phyloP scores from a whole-genome alignment of 352 stramenopile genomes.

The Aphanomyces stellatus region DNA sequence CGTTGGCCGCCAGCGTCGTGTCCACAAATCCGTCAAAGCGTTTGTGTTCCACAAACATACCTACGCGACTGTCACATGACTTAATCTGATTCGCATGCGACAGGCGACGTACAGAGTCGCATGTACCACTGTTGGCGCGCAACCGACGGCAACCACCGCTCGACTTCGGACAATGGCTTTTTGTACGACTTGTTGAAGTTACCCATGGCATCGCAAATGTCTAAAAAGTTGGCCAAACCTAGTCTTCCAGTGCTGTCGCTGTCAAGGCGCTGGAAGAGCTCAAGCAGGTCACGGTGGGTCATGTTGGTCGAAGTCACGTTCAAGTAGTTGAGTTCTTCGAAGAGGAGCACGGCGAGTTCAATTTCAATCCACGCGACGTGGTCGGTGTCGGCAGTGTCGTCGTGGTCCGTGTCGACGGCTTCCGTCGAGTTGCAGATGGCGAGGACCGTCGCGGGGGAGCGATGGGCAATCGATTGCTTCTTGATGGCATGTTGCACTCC shows the following conservation, averaged over 20 bases:
- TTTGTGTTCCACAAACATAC: slow-evolving; percentile 20
- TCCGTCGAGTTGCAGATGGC: slow-evolving; percentile 28
- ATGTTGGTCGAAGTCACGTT: slow-evolving; percentile 4
- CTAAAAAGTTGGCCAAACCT: slow-evolving; percentile 17
- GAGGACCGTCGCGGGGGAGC: slow-evolving; percentile 25
- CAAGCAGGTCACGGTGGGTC: slow-evolving; percentile 19
- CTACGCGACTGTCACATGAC: slow-evolving; percentile 34
- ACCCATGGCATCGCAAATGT: slow-evolving; percentile 11
- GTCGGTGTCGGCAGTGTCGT: neutral
- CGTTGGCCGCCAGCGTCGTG: slow-evolving; percentile 20
- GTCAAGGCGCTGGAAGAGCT: slow-evolving; percentile 25
- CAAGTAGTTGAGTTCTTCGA: slow-evolving; percentile 23
- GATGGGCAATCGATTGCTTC: slow-evolving; percentile 24
- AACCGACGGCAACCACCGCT: neutral
- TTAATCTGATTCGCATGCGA: neutral
- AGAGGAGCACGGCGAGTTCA: slow-evolving; percentile 36
- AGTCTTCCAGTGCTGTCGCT: slow-evolving; percentile 1
- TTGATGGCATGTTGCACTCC: neutral
- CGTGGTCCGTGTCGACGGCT: neutral
- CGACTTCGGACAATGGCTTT: neutral
- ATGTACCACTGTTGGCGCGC: neutral
- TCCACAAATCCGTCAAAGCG: slow-evolving; percentile 20
- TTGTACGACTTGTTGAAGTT: neutral
- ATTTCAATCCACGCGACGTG: slow-evolving; percentile 16
- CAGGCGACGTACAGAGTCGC: too few relatives aligned